Evolutionary conservation across 2,329 filamentous ascomycete genomes (phyloP).

Genomic region (Capronia americana): DNA sequence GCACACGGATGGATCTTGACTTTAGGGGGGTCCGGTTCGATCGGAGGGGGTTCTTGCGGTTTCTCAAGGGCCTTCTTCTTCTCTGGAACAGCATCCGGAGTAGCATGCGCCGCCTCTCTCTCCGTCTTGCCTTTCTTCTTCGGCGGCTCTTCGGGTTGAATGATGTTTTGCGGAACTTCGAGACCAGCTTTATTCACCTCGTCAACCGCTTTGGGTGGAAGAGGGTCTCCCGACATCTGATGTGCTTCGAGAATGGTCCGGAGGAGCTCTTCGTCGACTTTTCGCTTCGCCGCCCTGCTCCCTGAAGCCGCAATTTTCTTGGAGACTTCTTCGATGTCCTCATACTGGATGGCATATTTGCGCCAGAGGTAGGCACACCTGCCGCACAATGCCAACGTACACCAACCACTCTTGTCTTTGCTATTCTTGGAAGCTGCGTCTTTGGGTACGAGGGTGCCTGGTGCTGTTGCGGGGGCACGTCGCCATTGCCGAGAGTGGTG

Average conservation of each 20-base stretch:
- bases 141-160: slow-evolving; percentile 54
- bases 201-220: slow-evolving; percentile 51
- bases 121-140: slow-evolving; percentile 67
- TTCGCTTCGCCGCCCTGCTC: slow-evolving; percentile 82
- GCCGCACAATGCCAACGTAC: slow-evolving; percentile 82
- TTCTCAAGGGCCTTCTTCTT: slow-evolving; percentile 69
- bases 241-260: slow-evolving; percentile 54
- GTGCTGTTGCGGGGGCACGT: slow-evolving; percentile 77
- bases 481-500: slow-evolving; percentile 88
- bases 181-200: slow-evolving; percentile 54
- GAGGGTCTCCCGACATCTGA: slow-evolving; percentile 51
- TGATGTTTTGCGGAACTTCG: slow-evolving; percentile 45
- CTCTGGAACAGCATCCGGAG: slow-evolving; percentile 52
- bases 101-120: slow-evolving; percentile 56
- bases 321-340: slow-evolving; percentile 86
- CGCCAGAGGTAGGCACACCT: slow-evolving; percentile 94
- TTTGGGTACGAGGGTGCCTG: slow-evolving; percentile 71
- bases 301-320: slow-evolving; percentile 84
- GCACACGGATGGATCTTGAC: slow-evolving; percentile 81
- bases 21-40: slow-evolving; percentile 79
- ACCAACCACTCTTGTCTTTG: slow-evolving; percentile 78
- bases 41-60: slow-evolving; percentile 61
- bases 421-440: slow-evolving; percentile 67
- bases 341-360: slow-evolving; percentile 94
- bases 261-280: slow-evolving; percentile 84